Base-by-base conservation (phyloP, 306 rosid species). In the Inga leiocalycina region DNA sequence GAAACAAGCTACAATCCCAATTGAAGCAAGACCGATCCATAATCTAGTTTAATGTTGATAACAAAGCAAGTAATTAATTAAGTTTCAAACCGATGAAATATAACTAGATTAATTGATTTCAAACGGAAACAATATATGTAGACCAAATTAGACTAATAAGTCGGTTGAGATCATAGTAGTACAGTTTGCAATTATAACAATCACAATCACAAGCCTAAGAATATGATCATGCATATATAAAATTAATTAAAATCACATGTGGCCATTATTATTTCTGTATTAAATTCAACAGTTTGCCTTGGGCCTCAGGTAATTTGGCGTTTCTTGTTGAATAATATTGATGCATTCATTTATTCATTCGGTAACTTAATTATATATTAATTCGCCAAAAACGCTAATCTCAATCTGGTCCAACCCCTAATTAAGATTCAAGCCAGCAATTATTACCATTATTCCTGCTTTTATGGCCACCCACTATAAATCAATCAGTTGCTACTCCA, bases 391-490 rank as follows among this genome's bases (percentile, higher is more conserved):
- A 81, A 86, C 84, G 82, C 80, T 51, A 44, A 27, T n/a, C 68
- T 71, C 39, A 4, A n/a, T 20, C 64, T 77, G 88, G 89, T 84
- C 87, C 88, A 84, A 49, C 75, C 79, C 85, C 85, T 73, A 48
- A 59, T 82, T 64, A 74, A 88, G 16, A n/a, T 72, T 59, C 24
- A 44, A 45, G 15, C 20, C 56, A 15, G 68, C 68, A 74, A 75
- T 44, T 52, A 81, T 61, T 24, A 4, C 35, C 37, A 45, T 44
- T 80, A 57, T 56, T 61, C 41, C 24, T 43, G 34, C 43, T 82
- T 87, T 79, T 30, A 48, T 67, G 78, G 73, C 68, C 62, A 67
- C 79, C 74, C 54, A 78, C 82, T 34, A 27, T 0, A 75, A 39
- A 79, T 74, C 8, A 75, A 71, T 74, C 82, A 85, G 82, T 82